Evolutionary conservation across 306 rosid genomes (phyloP).

Genomic region (Phaseolus lunatus): DNA sequence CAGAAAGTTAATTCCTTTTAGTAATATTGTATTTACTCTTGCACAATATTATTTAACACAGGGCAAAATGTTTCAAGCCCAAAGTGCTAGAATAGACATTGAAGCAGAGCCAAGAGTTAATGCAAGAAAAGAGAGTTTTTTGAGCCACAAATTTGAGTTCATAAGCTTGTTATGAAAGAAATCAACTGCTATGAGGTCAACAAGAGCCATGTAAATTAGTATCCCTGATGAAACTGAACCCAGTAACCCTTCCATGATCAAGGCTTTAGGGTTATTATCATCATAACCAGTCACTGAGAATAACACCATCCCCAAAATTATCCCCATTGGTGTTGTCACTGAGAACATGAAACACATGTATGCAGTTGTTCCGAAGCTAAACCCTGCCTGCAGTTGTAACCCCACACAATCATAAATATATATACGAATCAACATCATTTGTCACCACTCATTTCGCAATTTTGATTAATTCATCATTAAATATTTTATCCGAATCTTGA

Average conservation of each 20-base stretch:
- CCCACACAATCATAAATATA: background rate
- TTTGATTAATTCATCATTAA: too few species aligned
- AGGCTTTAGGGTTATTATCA: conserved; percentile 70
- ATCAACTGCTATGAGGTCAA: conserved; percentile 80
- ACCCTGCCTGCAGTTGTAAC: conserved; percentile 66
- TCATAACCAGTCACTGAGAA: conserved; percentile 79
- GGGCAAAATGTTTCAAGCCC: conserved; percentile 63
- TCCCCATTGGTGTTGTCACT: conserved; percentile 87
- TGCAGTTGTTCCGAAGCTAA: conserved; percentile 68
- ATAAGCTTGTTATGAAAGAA: conserved; percentile 87
- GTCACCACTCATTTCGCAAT: background rate
- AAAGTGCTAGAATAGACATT: conserved; percentile 79
- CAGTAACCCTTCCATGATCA: conserved; percentile 80
- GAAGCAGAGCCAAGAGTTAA: conserved; percentile 77
- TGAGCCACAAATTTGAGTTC: conserved; percentile 55
- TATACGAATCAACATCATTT: background rate
- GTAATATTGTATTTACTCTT: conserved; percentile 4
- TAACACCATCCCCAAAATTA: conserved; percentile 70
- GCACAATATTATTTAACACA: background rate
- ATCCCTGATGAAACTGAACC: conserved; percentile 80
- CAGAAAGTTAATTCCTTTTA: background rate
- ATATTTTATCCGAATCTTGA: too few species aligned
- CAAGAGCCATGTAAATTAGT: conserved; percentile 87
- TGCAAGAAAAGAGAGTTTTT: conserved; percentile 65
- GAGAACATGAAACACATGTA: conserved; percentile 92